Base-by-base conservation (phyloP, 2,329 filamentous ascomycete species). In the Penicillium nordicum region DNA sequence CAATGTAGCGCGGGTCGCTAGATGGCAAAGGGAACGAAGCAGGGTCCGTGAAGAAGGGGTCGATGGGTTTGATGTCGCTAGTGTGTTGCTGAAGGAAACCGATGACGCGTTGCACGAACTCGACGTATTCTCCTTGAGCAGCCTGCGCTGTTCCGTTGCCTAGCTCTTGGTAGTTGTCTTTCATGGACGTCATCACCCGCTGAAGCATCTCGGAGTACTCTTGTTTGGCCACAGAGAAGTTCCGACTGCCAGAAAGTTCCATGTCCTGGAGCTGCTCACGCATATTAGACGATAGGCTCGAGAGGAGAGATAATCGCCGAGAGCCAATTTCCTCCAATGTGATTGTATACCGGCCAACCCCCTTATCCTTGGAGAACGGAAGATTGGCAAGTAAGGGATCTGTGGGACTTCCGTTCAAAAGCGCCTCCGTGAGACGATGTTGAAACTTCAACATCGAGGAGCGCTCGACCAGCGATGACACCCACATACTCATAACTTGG, bases 371-470 rank as follows among this genome's bases (percentile, higher is more conserved):
- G 37, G 72, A 77, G 63, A 88, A 87, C 0, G 85, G 85, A 38
- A 86, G 70, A 56, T 87, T 86, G 18, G 72, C 65, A 45, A 87
- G 71, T 5, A 88, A 67, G 0, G 76, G 74, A 48, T 84, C 77
- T 1, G 68, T 47, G 0, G 66, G 55, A 57, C 77, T 74, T n/a
- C 67, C 67, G 50, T 82, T 82, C 32, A 85, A 66, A 36, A 88
- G 66, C 3, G 78, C 76, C n/a, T 75, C 71, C 0, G 84, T 83
- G 7, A 87, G 74, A 25, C 73, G 70, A 67, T 86, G 78, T 64
- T 88, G 85, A 59, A 82, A 86, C 63, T 85, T 85, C 42, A 88
- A 74, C 70, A 81, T 76, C 2, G 84, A 82, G 50, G 83, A 81
- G 47, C 84, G 77, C 62, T 87, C 85, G 3, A 82, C 82, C 27